phyloP scores from a whole-genome alignment of 805 yeast genomes.

The Barnettozyma salicaria region DNA sequence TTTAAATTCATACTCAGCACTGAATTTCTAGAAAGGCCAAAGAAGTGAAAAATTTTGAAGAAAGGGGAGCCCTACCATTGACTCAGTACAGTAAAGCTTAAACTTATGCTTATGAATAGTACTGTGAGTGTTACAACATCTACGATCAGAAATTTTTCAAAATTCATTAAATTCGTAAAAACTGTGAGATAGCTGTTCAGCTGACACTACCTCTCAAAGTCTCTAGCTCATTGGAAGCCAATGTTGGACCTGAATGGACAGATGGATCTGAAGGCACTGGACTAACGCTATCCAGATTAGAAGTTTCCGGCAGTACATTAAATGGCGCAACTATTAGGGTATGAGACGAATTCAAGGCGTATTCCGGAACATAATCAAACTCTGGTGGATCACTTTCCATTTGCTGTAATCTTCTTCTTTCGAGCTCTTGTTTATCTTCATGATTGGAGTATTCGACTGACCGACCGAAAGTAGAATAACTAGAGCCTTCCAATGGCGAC shows the following conservation, averaged over 20 bases:
- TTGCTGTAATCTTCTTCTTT: conserved; percentile 31
- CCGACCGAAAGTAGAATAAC: too few species aligned
- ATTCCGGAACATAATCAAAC: conserved; percentile 26
- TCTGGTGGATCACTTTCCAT: conserved; percentile 39
- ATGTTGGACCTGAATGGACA: background rate
- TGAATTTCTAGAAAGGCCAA: too few species aligned
- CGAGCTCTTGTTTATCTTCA: conserved; percentile 37
- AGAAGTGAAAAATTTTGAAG: too few species aligned
- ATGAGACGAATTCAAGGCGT: conserved; percentile 2
- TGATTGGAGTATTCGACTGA: too few species aligned
- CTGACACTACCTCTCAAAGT: conserved; percentile 8
- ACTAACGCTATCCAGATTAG: background rate
- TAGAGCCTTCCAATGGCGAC: too few species aligned
- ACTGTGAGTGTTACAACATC: too few species aligned
- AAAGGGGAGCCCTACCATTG: too few species aligned
- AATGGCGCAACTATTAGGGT: background rate
- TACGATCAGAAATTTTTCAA: background rate
- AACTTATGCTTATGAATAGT: too few species aligned
- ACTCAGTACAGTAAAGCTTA: too few species aligned
- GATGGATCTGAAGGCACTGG: conserved; percentile 1
- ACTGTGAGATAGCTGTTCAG: background rate
- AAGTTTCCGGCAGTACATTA: background rate
- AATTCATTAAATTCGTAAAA: conserved; percentile 1
- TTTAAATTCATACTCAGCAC: too few species aligned
- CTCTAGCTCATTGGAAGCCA: conserved; percentile 4